Evolutionary conservation across 164 flowering plant genomes (phyloP), one percentile per base, ranked within the genome.

Genomic region (Amborella trichopoda): DNA sequence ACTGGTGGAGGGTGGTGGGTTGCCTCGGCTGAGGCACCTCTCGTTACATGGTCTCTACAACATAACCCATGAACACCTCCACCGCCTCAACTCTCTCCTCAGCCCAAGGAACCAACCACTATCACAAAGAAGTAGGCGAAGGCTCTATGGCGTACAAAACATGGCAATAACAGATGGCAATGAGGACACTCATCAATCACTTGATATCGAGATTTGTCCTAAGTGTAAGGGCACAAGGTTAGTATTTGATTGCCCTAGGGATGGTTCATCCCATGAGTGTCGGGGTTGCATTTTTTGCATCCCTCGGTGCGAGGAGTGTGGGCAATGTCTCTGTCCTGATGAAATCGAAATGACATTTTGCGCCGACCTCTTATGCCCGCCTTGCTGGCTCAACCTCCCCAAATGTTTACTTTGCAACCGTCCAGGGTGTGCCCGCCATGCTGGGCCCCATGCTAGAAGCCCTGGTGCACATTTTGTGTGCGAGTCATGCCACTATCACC

Each of bases 281-380:
- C 61, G 71, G 30, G 94, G 74, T 4, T 90, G 95, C 64, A 49
- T 5, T 11, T 26, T 24, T 28, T 90, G 97, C 59, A 63, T 81
- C 42, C 64, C 71, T 2, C 77, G 95, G 70, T 90, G 97, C 33
- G 71, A 50, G 34, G 77, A 68, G 49, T 90, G 97, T 39, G 84
- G 97, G 2, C 65, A 60, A 25, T 90, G 95, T 24, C 34, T 76
- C 0, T 61, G 40, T 9, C 27, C 4, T 36, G 80, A 69, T 5
- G 84, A 76, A 26, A 6, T 32, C 3, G 83, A 43, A 32, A 81
- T 74, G 23, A 58, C 75, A 14, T 58, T 49, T 6, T 85, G 97
- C 50, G 49, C 32, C 9, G 88, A 85, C 42, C 17, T 38, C 2
- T 23, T 82, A 60, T 89, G 97, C 36, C 51, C 41, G 5, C 62